Conservation (phyloP, 371 early-diverging fungal genomes). For the Circinella umbellata region DNA sequence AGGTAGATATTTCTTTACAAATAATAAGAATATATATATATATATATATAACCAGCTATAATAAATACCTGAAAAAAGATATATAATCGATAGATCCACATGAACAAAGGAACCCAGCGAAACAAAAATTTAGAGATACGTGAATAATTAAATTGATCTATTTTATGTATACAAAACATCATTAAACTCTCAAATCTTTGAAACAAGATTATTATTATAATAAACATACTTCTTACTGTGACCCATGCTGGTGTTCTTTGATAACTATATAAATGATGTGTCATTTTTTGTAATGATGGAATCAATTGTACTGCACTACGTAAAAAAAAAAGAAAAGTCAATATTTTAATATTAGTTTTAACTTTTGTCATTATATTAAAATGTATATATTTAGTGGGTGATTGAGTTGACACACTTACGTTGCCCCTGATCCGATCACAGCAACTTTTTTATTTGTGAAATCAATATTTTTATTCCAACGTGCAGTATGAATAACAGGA, state of each 20-base stretch:
- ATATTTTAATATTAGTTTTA: not conserved
- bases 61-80: constrained; percentile 23
- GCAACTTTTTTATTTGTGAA: constrained; percentile 55
- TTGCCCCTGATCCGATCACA: constrained; percentile 59
- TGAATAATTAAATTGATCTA: constrained; percentile 19
- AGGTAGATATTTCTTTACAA: not conserved
- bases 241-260: constrained; percentile 64
- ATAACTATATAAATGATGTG: constrained; percentile 48
- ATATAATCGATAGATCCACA: constrained; percentile 24
- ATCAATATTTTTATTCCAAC: constrained; percentile 53
- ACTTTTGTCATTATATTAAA: too few relatives aligned
- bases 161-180: constrained; percentile 7
- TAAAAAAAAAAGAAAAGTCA: not conserved
- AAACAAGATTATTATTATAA: not conserved
- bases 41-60: not conserved
- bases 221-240: constrained; percentile 30
- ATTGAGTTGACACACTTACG: constrained; percentile 27
- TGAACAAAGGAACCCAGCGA: constrained; percentile 23
- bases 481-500: constrained; percentile 50
- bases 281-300: constrained; percentile 50
- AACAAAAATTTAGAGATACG: constrained; percentile 18
- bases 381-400: not conserved
- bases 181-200: not conserved
- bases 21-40: too few relatives aligned
- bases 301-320: constrained; percentile 59